phyloP scores from a whole-genome alignment of 495 filamentous ascomycete genomes.

The Pyrenula massariospora region DNA sequence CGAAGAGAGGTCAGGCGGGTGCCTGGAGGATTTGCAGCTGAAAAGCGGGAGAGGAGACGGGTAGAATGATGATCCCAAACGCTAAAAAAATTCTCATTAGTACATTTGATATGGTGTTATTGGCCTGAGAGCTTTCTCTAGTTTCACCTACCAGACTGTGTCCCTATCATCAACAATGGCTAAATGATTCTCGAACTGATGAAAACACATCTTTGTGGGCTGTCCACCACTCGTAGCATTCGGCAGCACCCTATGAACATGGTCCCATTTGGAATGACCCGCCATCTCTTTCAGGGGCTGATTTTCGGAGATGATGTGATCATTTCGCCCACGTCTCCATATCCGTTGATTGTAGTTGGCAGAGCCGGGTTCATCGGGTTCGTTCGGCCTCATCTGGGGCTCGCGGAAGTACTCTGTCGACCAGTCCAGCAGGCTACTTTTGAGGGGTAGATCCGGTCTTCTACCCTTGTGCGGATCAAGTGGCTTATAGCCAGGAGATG shows the following conservation, averaged over 20 bases:
- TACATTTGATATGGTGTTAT: too few species aligned
- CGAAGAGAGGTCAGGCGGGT: conserved; percentile 89
- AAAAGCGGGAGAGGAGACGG: conserved; percentile 68
- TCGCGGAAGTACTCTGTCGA: conserved; percentile 98
- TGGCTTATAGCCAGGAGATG: conserved; percentile 57
- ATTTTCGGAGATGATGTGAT: conserved; percentile 79
- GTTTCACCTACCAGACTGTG: conserved; percentile 55
- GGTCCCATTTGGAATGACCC: conserved; percentile 73
- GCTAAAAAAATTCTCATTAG: conserved; percentile 27
- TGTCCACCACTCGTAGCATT: conserved; percentile 53
- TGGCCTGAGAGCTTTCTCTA: too few species aligned
- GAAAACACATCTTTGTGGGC: conserved; percentile 85
- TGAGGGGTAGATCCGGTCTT: conserved; percentile 54
- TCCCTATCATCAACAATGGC: conserved; percentile 90
- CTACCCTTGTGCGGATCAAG: conserved; percentile 35
- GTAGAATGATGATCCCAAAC: conserved; percentile 88
- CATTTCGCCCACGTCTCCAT: conserved; percentile 88
- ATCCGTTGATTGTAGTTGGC: conserved; percentile 93
- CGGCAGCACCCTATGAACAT: conserved; percentile 62
- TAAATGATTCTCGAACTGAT: conserved; percentile 94
- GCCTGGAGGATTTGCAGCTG: conserved; percentile 81
- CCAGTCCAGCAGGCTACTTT: conserved; percentile 83
- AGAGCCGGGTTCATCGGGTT: conserved; percentile 91
- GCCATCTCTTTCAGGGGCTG: conserved; percentile 87
- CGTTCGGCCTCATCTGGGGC: conserved; percentile 93